Conservation (phyloP, 2,329 filamentous ascomycete genomes). For the Penicillium polonicum region DNA sequence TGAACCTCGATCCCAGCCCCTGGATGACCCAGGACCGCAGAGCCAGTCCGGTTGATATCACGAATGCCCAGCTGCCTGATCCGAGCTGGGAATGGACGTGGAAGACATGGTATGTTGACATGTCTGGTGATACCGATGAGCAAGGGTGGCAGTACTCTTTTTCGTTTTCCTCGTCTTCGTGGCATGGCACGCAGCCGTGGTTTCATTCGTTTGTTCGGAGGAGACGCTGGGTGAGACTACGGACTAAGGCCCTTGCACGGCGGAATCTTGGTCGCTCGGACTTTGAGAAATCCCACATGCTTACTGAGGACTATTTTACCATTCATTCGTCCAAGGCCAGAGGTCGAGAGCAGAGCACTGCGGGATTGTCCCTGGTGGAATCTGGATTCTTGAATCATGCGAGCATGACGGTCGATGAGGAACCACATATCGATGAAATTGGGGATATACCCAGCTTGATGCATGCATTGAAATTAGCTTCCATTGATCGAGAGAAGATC, state of each 20-base stretch:
- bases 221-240: conserved; percentile 80
- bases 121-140: conserved; percentile 79
- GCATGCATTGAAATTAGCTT: conserved; percentile 63
- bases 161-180: conserved; percentile 74
- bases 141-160: conserved; percentile 97
- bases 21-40: conserved; percentile 73
- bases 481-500: conserved; percentile 89
- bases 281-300: conserved; percentile 56
- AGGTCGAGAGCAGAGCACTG: conserved; percentile 44
- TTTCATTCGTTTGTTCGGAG: conserved; percentile 93
- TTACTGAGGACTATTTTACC: conserved; percentile 77
- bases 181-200: conserved; percentile 88
- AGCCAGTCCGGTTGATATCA: conserved; percentile 66
- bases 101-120: conserved; percentile 71
- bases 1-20: conserved; percentile 78
- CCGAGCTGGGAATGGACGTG: conserved; percentile 91
- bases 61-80: conserved; percentile 88
- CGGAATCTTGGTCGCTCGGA: conserved; percentile 35
- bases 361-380: conserved; percentile 29
- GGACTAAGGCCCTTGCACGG: conserved; percentile 56
- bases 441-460: conserved; percentile 68
- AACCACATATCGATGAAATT: conserved; percentile 53
- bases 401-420: conserved; percentile 47
- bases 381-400: conserved; percentile 37
- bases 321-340: conserved; percentile 59